Evolutionary conservation across 2,329 filamentous ascomycete species (phyloP).

Genomic region (Aureobasidium sp.): DNA sequence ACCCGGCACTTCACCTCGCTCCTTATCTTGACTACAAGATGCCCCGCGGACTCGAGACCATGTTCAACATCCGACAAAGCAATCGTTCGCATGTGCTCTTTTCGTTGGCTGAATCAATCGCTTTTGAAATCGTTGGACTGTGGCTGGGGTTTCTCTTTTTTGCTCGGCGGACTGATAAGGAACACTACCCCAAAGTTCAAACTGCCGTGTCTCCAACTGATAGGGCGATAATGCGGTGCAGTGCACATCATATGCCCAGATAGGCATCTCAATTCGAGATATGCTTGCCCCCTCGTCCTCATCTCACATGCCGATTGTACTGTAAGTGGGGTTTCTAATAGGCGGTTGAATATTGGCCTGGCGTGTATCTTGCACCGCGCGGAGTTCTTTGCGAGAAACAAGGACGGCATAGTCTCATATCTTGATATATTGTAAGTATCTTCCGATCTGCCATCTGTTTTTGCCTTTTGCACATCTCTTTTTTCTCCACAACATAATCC

Average conservation of each 20-base stretch:
- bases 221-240: slow-evolving; percentile 10
- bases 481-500: not conserved
- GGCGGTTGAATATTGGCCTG: not conserved
- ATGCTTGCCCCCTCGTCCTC: not conserved
- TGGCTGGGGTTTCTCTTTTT: not conserved
- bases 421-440: not conserved
- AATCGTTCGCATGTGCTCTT: not conserved
- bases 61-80: not conserved
- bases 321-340: slow-evolving; percentile 6
- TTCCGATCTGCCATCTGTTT: not conserved
- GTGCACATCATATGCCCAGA: not conserved
- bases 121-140: not conserved
- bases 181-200: not conserved
- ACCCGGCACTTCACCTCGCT: not conserved
- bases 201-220: not conserved
- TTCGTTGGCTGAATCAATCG: not conserved
- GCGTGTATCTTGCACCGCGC: not conserved
- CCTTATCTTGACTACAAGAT: not conserved
- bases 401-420: not conserved
- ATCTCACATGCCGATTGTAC: not conserved
- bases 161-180: slow-evolving; percentile 5
- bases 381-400: not conserved
- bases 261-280: slow-evolving; percentile 3
- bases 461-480: not conserved
- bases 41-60: not conserved